Base-by-base conservation (phyloP, 345 rosid genomes). In the Clarkia xantiana region DNA sequence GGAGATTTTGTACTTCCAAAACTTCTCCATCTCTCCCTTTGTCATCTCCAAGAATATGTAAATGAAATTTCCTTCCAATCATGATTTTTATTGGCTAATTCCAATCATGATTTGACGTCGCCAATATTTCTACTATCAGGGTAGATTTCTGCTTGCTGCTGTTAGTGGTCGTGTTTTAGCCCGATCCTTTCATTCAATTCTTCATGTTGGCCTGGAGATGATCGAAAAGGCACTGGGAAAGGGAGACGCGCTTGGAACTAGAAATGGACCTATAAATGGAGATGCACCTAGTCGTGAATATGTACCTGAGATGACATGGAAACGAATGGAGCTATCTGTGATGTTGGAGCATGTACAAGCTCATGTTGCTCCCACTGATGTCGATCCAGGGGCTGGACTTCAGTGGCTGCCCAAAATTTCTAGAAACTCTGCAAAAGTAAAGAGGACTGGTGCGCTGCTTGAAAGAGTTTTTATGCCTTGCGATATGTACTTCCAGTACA, bases 311-410 rank as follows among this genome's bases (percentile, higher is more conserved):
- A 84, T 91, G 96, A 75, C 89, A 55, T 84, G 89, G 94, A 84
- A 78, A 53, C 81, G 79, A 42, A 86, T 59, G 76, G 96, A 91
- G 64, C 74, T 78, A 49, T 86, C 98, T 42, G 98, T 91, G 42
- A 91, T 91, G 98, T 62, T 91, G 77, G 87, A 84, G 75, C 84
- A 70, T 68, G 98, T 91, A 38, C 98, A 91, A 65, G 98, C 96
- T 62, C 98, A 91, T 71, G 98, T 91, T 70, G 96, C 98, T 62
- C 98, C 98, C 14, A 91, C 98, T 67, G 98, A 91, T 72, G 98
- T 91, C 59, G 96, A 91, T 66, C 98, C 96, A 51, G 98, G 98
- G 55, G 98, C 98, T 62, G 98, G 94, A 63, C 65, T 91, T 56
- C 98, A 91, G 70, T 91, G 98, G 98, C 94, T 91, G 64, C 96